Evolutionary conservation across 441 rosid genomes (phyloP).

Genomic region (Adansonia grandidieri): DNA sequence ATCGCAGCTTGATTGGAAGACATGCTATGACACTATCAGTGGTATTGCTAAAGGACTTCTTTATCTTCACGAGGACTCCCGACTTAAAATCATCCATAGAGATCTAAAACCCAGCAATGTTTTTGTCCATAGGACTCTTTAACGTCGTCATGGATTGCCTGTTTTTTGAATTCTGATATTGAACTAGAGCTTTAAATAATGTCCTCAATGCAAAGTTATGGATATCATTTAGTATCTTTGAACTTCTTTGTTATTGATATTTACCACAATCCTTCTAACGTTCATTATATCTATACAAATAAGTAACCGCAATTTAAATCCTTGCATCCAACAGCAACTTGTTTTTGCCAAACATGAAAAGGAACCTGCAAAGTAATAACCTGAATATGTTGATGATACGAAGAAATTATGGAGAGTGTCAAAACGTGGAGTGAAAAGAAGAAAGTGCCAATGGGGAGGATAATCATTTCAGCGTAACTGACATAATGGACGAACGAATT

Average conservation of each 20-base stretch:
- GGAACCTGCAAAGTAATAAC: slow-evolving; percentile 46
- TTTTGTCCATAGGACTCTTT: background rate
- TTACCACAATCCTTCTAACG: no score
- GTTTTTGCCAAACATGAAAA: slow-evolving; percentile 57
- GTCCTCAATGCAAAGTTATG: no score
- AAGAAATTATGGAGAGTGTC: slow-evolving; percentile 7
- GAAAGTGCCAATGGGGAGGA: background rate
- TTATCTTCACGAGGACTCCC: slow-evolving; percentile 19
- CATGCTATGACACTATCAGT: slow-evolving; percentile 27
- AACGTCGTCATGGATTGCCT: no score
- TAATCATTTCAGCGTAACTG: slow-evolving; percentile 18
- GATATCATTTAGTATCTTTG: no score
- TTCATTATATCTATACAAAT: no score
- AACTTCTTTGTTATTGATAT: no score
- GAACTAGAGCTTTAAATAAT: no score
- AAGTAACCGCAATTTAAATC: no score
- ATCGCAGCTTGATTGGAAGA: slow-evolving; percentile 31
- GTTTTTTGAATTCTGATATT: no score
- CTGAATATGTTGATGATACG: background rate
- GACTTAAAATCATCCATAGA: slow-evolving; percentile 19
- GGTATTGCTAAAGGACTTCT: slow-evolving; percentile 19
- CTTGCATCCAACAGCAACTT: slow-evolving; percentile 35
- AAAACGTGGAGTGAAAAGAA: background rate
- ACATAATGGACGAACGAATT: slow-evolving; percentile 18
- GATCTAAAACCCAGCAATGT: slow-evolving; percentile 24